Evolutionary conservation across 73 alveolate species (phyloP).

Genomic region (Tetrahymena borealis): DNA sequence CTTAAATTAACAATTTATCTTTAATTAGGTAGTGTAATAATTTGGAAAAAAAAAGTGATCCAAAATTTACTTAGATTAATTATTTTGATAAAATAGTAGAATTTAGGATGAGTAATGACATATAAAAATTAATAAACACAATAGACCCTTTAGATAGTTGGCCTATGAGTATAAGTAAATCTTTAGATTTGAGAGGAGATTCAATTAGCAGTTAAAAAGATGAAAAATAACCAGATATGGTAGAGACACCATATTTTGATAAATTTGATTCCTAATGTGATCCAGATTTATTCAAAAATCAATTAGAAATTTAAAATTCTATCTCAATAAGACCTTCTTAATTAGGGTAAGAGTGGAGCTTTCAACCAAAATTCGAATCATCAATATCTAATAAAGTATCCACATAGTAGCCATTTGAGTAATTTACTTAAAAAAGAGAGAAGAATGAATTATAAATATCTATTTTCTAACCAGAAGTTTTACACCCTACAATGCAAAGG

Average conservation of each 20-base stretch:
- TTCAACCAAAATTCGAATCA: background rate
- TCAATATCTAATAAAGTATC: background rate
- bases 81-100: background rate
- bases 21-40: no score
- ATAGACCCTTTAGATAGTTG: background rate
- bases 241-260: background rate
- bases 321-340: background rate
- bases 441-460: background rate
- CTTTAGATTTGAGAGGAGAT: background rate
- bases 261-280: background rate
- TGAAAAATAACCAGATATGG: background rate
- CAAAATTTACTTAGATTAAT: no score
- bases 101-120: background rate
- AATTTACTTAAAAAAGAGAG: background rate
- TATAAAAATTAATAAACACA: background rate
- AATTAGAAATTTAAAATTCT: background rate
- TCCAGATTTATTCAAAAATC: background rate
- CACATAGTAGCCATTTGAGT: background rate
- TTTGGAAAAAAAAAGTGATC: no score
- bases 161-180: background rate
- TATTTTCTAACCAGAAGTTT: background rate
- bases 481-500: background rate
- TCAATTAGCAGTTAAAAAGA: background rate
- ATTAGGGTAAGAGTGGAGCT: background rate
- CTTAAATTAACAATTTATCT: no score